These are phyloP conservation scores for Lentinula guzmanii DNA, from an alignment of 768 basidiomycete genomes.

Conservation along the genomic window DNA sequence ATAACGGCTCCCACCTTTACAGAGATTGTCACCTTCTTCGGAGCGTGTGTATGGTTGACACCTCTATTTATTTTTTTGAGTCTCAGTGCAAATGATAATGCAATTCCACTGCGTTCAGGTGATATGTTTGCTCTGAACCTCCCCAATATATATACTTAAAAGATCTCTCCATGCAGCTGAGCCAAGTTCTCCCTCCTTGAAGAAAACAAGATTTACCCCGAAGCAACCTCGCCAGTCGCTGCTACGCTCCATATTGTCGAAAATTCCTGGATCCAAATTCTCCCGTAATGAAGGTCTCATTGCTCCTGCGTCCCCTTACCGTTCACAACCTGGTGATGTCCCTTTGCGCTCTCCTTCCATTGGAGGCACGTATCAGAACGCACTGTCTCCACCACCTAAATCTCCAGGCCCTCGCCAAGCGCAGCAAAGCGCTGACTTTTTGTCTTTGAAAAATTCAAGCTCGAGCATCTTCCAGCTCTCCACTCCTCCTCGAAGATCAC, in stretches of 20 bases:
- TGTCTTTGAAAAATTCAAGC: constrained; percentile 15
- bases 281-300: constrained; percentile 61
- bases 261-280: constrained; percentile 35
- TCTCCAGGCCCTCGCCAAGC: constrained; percentile 4
- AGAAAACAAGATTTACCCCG: constrained; percentile 15
- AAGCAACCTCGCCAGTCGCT: constrained; percentile 46
- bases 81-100: constrained; percentile 94
- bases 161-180: constrained; percentile 19
- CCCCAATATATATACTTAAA: neutral
- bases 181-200: constrained; percentile 33
- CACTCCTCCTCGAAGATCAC: constrained; percentile 32
- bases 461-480: constrained; percentile 29
- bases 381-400: constrained; percentile 1
- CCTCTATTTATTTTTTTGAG: constrained; percentile 95
- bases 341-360: neutral
- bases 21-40: constrained; percentile 82
- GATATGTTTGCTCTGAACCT: constrained; percentile 7
- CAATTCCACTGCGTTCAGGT: constrained; percentile 72
- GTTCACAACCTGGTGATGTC: constrained; percentile 11
- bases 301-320: constrained; percentile 47
- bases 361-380: neutral
- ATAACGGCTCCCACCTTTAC: constrained; percentile 44
- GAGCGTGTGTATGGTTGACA: constrained; percentile 79
- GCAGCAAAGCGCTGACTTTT: constrained; percentile 27
- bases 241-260: constrained; percentile 58